These are phyloP conservation scores for Wickerhamomyces sydowiorum DNA, from an alignment of 805 yeast species.

Conservation along the genomic window DNA sequence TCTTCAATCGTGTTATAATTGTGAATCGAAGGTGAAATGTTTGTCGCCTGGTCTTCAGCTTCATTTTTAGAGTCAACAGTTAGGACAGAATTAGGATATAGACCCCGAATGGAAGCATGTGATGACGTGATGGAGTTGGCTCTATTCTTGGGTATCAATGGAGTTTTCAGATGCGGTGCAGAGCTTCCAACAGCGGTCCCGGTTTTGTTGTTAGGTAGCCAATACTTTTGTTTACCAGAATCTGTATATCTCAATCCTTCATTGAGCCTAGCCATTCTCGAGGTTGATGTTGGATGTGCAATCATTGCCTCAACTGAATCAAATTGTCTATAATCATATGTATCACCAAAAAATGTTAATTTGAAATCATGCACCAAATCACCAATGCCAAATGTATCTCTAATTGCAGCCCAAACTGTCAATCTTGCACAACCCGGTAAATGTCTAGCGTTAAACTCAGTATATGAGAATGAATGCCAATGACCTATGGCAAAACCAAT, in stretches of 20 bases:
- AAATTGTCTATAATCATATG: conserved; percentile 75
- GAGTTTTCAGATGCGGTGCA: conserved; percentile 10
- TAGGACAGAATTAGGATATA: conserved; percentile 18
- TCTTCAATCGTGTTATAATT: conserved; percentile 9
- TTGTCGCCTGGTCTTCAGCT: neutral
- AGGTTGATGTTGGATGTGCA: conserved; percentile 61
- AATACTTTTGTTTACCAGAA: conserved; percentile 76
- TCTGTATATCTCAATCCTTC: conserved; percentile 79
- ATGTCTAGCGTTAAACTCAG: conserved; percentile 55
- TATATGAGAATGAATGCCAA: conserved; percentile 76
- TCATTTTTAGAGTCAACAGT: conserved; percentile 13
- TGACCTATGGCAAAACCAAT: conserved; percentile 86
- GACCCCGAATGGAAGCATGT: conserved; percentile 18
- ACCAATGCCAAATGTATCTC: conserved; percentile 71
- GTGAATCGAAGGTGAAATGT: neutral
- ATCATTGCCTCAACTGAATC: conserved; percentile 72
- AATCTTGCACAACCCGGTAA: conserved; percentile 70
- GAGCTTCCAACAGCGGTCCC: neutral
- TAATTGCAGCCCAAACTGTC: conserved; percentile 53
- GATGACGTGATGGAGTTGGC: conserved; percentile 17
- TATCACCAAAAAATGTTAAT: conserved; percentile 58
- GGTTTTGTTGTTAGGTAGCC: conserved; percentile 36
- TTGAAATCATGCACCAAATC: conserved; percentile 79
- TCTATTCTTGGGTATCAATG: conserved; percentile 11
- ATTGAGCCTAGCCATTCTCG: conserved; percentile 63